Evolutionary conservation across 2,329 filamentous ascomycete genomes (phyloP).

Genomic region (Thermothelomyces thermophilus): DNA sequence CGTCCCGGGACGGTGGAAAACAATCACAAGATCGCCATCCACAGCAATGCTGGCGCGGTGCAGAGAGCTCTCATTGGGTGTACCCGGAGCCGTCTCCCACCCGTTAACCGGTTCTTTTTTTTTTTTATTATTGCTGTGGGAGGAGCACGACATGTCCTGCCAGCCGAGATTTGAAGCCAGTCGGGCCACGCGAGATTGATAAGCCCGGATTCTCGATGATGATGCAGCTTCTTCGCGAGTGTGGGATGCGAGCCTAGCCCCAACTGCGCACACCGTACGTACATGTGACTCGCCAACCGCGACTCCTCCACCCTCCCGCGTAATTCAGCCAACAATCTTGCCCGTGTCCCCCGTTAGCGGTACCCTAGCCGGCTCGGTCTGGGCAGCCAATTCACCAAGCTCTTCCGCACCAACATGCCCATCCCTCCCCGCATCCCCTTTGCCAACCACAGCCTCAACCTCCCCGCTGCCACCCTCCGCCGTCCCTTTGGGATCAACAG

Average conservation of each 20-base stretch:
- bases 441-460: background rate
- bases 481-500: background rate
- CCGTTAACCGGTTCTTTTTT: too few relatives aligned
- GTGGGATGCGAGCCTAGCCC: background rate
- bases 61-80: too few relatives aligned
- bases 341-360: slow-evolving; percentile 8
- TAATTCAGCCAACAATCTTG: slow-evolving; percentile 11
- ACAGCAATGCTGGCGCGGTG: too few relatives aligned
- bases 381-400: background rate
- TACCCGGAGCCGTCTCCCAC: too few relatives aligned
- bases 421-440: background rate
- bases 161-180: background rate
- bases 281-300: too few relatives aligned
- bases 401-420: background rate
- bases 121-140: too few relatives aligned
- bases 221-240: slow-evolving; percentile 2
- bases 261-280: background rate
- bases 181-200: background rate
- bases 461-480: background rate
- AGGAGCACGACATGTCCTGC: too few relatives aligned
- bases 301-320: too few relatives aligned
- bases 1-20: too few relatives aligned
- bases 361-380: background rate
- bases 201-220: too few relatives aligned
- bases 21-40: too few relatives aligned